Evolutionary conservation across 768 basidiomycete genomes (phyloP).

Genomic region (Phlebiopsis flavidoalba): DNA sequence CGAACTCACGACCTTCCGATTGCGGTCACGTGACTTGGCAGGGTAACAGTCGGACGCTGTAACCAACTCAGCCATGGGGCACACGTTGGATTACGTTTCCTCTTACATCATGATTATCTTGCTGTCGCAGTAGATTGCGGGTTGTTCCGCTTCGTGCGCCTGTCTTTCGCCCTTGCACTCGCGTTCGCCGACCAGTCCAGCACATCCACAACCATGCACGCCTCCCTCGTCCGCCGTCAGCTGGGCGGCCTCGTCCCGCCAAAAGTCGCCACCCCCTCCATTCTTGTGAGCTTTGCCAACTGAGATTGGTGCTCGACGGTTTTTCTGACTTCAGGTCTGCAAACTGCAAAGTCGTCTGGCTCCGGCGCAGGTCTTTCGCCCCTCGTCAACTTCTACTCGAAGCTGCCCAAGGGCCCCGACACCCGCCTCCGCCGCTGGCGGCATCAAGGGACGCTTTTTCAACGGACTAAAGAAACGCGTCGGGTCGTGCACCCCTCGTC

Average conservation of each 20-base stretch:
- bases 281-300: conserved; percentile 56
- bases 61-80: conserved; percentile 50
- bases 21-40: conserved; percentile 1
- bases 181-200: conserved; percentile 2
- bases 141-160: conserved; percentile 4
- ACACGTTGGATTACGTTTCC: conserved; percentile 7
- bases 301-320: conserved; percentile 9
- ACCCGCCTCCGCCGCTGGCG: conserved; percentile 48
- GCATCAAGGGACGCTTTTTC: conserved; percentile 80
- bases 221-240: conserved; percentile 79
- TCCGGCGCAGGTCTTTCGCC: conserved; percentile 76
- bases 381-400: conserved; percentile 94
- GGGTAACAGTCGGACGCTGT: conserved; percentile 47
- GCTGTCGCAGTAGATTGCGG: no score
- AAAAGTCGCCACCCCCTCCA: conserved; percentile 88
- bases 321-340: not conserved
- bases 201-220: conserved; percentile 53
- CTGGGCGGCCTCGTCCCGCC: conserved; percentile 86
- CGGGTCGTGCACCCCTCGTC: conserved; percentile 59
- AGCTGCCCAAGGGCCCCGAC: conserved; percentile 88
- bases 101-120: no score
- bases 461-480: conserved; percentile 85
- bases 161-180: conserved; percentile 2
- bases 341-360: conserved; percentile 58
- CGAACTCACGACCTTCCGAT: conserved; percentile 70